These are phyloP conservation scores for Teratosphaeria epicoccoides DNA, from an alignment of 2,329 filamentous ascomycete genomes.

Conservation along the genomic window DNA sequence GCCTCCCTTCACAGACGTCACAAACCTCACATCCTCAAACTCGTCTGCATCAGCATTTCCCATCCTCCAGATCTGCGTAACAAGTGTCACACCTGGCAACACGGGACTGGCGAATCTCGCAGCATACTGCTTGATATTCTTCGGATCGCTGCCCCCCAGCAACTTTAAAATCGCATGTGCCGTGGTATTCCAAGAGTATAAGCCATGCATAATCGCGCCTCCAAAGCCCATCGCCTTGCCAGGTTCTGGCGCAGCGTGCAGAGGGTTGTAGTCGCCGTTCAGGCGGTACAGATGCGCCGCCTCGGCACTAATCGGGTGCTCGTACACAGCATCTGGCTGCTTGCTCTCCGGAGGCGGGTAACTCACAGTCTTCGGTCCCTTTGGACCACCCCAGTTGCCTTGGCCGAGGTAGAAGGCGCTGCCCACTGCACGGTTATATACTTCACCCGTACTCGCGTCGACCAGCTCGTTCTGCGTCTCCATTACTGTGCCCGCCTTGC, in stretches of 20 bases:
- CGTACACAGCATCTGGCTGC: slow-evolving; percentile 57
- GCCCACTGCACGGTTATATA: slow-evolving; percentile 59
- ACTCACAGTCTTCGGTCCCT: slow-evolving; percentile 66
- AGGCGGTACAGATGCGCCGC: slow-evolving; percentile 69
- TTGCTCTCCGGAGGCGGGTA: slow-evolving; percentile 66
- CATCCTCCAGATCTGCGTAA: slow-evolving; percentile 70
- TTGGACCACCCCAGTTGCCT: slow-evolving; percentile 77
- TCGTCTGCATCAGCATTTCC: slow-evolving; percentile 53
- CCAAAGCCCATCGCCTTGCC: slow-evolving; percentile 76
- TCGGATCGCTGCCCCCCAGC: slow-evolving; percentile 65
- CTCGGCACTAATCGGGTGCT: slow-evolving; percentile 58
- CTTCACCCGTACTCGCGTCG: slow-evolving; percentile 56
- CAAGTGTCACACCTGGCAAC: slow-evolving; percentile 69
- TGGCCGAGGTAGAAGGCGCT: slow-evolving; percentile 74
- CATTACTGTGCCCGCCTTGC: slow-evolving; percentile 68
- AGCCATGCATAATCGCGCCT: slow-evolving; percentile 77
- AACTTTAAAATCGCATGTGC: slow-evolving; percentile 62
- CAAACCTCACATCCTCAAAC: slow-evolving; percentile 76
- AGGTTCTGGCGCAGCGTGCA: slow-evolving; percentile 77
- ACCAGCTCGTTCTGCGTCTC: slow-evolving; percentile 71
- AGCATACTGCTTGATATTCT: slow-evolving; percentile 79
- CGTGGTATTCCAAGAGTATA: slow-evolving; percentile 76
- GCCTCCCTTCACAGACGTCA: slow-evolving; percentile 64
- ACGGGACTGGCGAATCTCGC: slow-evolving; percentile 80
- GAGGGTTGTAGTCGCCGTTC: slow-evolving; percentile 90